Base-by-base conservation (phyloP, 2,329 filamentous ascomycete genomes). In the Emydomyces testavorans region DNA sequence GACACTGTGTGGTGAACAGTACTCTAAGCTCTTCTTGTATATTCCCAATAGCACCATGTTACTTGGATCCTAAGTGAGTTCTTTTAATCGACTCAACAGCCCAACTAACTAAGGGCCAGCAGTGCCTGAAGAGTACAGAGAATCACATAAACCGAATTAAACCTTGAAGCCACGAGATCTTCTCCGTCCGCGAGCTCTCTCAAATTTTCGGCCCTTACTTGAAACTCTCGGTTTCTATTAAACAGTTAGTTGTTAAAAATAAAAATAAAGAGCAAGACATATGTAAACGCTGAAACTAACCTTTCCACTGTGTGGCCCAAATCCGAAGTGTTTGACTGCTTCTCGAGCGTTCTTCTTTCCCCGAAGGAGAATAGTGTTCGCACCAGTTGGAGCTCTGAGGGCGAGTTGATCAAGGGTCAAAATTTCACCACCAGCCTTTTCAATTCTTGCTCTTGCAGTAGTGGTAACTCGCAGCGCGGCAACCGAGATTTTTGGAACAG, bases 121-220 rank as follows among this genome's bases (percentile, higher is more conserved):
- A 44, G 39, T 34, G 44, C 47, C 39, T 46, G 42, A 52, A 34
- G 47, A 54, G 42, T 39, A 41, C 21, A n/a, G 15, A 21, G 36
- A 39, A 52, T 55, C 46, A 45, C 53, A 54, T 46, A 53, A 46
- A 50, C 35, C 50, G 37, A 36, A 53, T 86, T 94, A 98, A 71
- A 98, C 92, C 88, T 98, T 98, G 89, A 98, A 98, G 80, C 93
- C 92, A 68, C 85, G 82, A 65, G 89, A 96, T 71, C 88, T 79
- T 83, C 92, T 93, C 76, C 92, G 89, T 74, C 92, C 93, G 92
- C 92, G 89, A 67, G 89, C 92, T 67, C 82, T 80, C 83, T 98
- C 93, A 79, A 98, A 98, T 80, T 98, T 98, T 76, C 92, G 85
- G 68, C 93, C 93, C 85, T 98, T 98, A 79, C 87, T 94, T 74